These are phyloP conservation scores for Sophora flavescens DNA, from an alignment of 306 rosid species.

Conservation along the genomic window DNA sequence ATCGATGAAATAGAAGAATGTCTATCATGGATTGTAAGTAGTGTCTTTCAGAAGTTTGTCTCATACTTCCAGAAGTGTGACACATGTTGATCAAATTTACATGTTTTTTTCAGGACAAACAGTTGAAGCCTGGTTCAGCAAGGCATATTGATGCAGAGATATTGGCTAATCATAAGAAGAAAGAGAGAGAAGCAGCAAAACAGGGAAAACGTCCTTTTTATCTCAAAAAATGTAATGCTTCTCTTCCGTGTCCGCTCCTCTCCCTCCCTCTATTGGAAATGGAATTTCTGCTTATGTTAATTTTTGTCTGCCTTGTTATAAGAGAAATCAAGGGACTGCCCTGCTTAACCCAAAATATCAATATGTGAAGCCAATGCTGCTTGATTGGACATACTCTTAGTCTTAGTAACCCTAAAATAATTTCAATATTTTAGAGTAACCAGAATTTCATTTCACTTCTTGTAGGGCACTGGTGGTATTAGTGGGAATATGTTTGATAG, in stretches of 20 bases:
- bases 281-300: neutral
- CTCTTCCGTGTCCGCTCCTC: neutral
- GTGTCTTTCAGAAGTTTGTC: conserved; percentile 25
- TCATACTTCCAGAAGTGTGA: conserved; percentile 30
- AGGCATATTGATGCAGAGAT: conserved; percentile 57
- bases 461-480: conserved; percentile 3
- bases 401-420: neutral
- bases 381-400: neutral
- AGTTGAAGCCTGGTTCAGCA: conserved; percentile 57
- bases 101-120: conserved; percentile 69
- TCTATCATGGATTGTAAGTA: conserved; percentile 66
- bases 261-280: conserved; percentile 8
- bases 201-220: conserved; percentile 78
- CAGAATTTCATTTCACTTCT: neutral
- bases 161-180: conserved; percentile 76
- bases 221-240: conserved; percentile 66
- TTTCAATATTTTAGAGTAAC: neutral
- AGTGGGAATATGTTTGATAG: too few relatives aligned
- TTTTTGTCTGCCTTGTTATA: conserved; percentile 12
- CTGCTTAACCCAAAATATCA: neutral
- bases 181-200: conserved; percentile 75
- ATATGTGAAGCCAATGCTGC: neutral
- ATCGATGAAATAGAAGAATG: conserved; percentile 59
- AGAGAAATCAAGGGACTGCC: neutral
- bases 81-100: neutral